A percentile compares a stretch with the other conserved stretches of the same genome.
phyloP scores from a whole-genome alignment of 2,329 filamentous ascomycete species.

The Blastomyces gilchristii region DNA sequence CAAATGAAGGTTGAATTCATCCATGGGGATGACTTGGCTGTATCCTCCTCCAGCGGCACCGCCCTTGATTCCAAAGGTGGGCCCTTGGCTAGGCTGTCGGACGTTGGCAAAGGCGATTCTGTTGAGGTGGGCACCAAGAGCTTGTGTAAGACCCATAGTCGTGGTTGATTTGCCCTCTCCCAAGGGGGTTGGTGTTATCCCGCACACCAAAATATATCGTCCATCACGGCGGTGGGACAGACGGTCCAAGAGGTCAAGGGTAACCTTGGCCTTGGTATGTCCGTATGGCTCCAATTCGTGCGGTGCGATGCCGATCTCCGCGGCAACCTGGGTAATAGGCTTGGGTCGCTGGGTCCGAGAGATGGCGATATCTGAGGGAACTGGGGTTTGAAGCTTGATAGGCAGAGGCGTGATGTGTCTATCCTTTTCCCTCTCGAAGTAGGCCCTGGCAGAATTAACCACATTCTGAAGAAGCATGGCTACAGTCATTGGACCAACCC shows the following conservation, averaged over 20 bases:
- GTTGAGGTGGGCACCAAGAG: slow-evolving; percentile 76
- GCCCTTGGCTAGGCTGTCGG: slow-evolving; percentile 89
- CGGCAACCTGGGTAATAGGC: slow-evolving; percentile 70
- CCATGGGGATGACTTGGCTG: slow-evolving; percentile 99
- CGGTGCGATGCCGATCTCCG: slow-evolving; percentile 77
- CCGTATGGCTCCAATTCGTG: slow-evolving; percentile 92
- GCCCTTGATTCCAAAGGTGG: slow-evolving; percentile 98
- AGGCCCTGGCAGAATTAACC: slow-evolving; percentile 69
- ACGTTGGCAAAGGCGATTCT: slow-evolving; percentile 93
- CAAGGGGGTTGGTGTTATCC: slow-evolving; percentile 91
- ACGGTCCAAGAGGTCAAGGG: slow-evolving; percentile 68
- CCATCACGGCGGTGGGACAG: slow-evolving; percentile 81
- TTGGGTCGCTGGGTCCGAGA: slow-evolving; percentile 88
- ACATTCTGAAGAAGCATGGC: slow-evolving; percentile 97
- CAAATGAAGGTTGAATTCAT: slow-evolving; percentile 96
- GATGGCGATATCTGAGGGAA: slow-evolving; percentile 92
- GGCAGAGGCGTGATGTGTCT: slow-evolving; percentile 74
- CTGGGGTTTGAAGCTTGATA: slow-evolving; percentile 64
- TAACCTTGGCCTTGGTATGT: slow-evolving; percentile 91
- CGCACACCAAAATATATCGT: slow-evolving; percentile 83
- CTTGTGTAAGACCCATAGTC: slow-evolving; percentile 89
- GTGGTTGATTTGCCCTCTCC: slow-evolving; percentile 98
- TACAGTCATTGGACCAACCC: slow-evolving; percentile 97
- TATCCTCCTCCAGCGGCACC: slow-evolving; percentile 95
- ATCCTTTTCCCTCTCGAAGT: slow-evolving; percentile 73